A percentile compares a stretch with the other conserved stretches of the same genome.
Conservation (phyloP, 2,329 filamentous ascomycete genomes). For the Botrytis squamosa region DNA sequence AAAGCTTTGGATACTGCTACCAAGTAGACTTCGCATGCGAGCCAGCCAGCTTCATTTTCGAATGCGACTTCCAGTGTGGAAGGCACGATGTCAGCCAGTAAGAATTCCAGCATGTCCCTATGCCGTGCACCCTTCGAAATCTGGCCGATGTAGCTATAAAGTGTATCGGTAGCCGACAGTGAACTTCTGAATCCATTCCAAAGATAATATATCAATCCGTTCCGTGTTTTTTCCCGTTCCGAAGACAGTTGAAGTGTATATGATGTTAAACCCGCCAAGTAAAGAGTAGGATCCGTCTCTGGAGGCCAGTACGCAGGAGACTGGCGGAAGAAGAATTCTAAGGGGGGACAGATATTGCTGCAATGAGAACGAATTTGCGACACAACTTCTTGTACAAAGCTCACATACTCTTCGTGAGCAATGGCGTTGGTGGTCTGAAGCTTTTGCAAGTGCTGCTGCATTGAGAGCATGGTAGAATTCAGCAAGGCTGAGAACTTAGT, state of each 20-base stretch:
- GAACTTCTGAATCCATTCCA: conserved; percentile 34
- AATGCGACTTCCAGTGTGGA: conserved; percentile 33
- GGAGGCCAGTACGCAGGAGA: conserved; percentile 36
- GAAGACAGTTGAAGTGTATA: conserved; percentile 33
- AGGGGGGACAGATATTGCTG: conserved; percentile 31
- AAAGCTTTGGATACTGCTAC: conserved; percentile 25
- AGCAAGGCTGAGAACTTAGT: conserved; percentile 30
- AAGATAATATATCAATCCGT: conserved; percentile 36
- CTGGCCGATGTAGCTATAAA: conserved; percentile 25
- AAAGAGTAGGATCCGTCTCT: conserved; percentile 35
- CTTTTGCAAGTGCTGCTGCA: conserved; percentile 32
- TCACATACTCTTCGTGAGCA: conserved; percentile 31
- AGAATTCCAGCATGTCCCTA: conserved; percentile 32
- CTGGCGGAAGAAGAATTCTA: conserved; percentile 33
- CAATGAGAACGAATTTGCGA: conserved; percentile 33
- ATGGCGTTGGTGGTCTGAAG: conserved; percentile 25
- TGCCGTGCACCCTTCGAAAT: conserved; percentile 30
- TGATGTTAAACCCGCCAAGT: conserved; percentile 33
- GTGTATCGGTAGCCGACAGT: conserved; percentile 22
- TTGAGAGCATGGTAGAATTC: conserved; percentile 31
- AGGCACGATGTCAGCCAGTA: conserved; percentile 34
- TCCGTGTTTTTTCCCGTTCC: conserved; percentile 27
- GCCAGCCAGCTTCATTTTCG: conserved; percentile 28
- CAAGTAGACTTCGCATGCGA: conserved; percentile 33
- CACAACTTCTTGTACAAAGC: conserved; percentile 29